These are phyloP conservation scores for Flaveria robusta DNA, from an alignment of 129 eudicot genomes.

Conservation along the genomic window DNA sequence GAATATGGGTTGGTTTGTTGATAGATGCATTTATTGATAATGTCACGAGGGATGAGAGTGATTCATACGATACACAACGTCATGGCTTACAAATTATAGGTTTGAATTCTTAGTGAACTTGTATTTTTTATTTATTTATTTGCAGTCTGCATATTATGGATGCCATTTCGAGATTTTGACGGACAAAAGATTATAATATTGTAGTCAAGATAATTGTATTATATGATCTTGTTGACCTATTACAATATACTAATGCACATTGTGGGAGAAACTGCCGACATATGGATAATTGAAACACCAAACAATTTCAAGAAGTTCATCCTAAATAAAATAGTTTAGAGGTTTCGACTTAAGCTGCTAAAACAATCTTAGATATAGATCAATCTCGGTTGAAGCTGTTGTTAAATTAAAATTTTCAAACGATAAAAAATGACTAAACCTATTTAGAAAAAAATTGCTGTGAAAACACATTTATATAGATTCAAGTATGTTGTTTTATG, in stretches of 20 bases:
- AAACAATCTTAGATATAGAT: no score
- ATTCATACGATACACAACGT: neutral
- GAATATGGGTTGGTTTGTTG: neutral
- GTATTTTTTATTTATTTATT: neutral
- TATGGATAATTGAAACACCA: neutral
- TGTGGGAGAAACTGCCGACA: no score
- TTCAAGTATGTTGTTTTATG: no score
- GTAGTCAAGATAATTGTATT: constrained; percentile 7
- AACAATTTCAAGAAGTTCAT: neutral
- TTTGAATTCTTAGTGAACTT: constrained; percentile 13
- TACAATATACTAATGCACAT: neutral
- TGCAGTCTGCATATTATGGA: neutral
- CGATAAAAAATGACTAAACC: no score
- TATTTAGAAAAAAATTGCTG: no score
- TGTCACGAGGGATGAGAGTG: constrained; percentile 19
- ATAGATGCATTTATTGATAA: neutral
- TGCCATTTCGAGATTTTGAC: constrained; percentile 11
- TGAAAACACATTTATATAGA: no score
- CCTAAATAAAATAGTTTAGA: neutral
- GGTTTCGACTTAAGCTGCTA: no score
- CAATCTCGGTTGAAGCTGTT: no score
- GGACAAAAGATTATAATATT: neutral
- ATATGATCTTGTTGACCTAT: constrained; percentile 11
- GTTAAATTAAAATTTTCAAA: no score
- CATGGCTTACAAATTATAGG: constrained; percentile 27